These are phyloP conservation scores for Kappamyces sp. DNA, from an alignment of 192 early-diverging fungal genomes.

Conservation along the genomic window DNA sequence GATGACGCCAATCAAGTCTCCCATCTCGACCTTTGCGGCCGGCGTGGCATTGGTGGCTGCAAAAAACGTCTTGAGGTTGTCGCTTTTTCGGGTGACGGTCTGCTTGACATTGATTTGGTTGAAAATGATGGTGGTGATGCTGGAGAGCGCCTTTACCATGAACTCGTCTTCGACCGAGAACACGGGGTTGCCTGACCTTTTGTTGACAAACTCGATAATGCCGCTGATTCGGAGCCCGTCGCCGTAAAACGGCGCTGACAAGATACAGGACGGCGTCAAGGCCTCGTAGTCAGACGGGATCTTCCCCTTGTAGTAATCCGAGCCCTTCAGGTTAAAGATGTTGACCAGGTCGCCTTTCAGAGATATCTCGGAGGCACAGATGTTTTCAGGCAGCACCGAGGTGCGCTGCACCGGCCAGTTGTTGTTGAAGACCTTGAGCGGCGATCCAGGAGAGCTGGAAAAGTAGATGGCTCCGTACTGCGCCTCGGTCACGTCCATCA, in stretches of 20 bases:
- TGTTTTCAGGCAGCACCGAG: conserved; percentile 1
- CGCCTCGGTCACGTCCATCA: conserved; percentile 21
- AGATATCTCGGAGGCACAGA: conserved; percentile 18
- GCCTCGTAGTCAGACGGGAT: conserved; percentile 26
- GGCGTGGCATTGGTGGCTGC: conserved; percentile 42
- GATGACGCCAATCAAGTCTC: conserved; percentile 39
- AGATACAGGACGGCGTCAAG: conserved; percentile 38
- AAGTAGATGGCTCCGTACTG: conserved; percentile 26
- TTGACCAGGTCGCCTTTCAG: conserved; percentile 40
- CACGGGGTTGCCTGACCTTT: conserved; percentile 29
- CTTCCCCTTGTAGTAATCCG: conserved; percentile 33
- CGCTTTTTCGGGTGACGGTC: conserved; percentile 24
- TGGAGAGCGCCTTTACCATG: conserved; percentile 30
- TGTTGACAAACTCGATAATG: conserved; percentile 46
- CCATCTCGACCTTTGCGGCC: conserved; percentile 36
- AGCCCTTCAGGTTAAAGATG: conserved; percentile 42
- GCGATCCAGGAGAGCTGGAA: not conserved
- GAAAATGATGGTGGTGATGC: conserved; percentile 33
- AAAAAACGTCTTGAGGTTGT: conserved; percentile 41
- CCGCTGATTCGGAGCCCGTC: conserved; percentile 27
- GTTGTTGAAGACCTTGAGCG: not conserved
- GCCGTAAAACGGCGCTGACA: conserved; percentile 31
- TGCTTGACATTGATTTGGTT: not conserved
- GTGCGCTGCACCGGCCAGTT: not conserved
- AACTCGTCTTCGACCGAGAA: conserved; percentile 50